Evolutionary conservation across 2,329 filamentous ascomycete genomes (phyloP), one percentile per base, ranked within the genome.

Genomic region (Clonostachys byssicola): DNA sequence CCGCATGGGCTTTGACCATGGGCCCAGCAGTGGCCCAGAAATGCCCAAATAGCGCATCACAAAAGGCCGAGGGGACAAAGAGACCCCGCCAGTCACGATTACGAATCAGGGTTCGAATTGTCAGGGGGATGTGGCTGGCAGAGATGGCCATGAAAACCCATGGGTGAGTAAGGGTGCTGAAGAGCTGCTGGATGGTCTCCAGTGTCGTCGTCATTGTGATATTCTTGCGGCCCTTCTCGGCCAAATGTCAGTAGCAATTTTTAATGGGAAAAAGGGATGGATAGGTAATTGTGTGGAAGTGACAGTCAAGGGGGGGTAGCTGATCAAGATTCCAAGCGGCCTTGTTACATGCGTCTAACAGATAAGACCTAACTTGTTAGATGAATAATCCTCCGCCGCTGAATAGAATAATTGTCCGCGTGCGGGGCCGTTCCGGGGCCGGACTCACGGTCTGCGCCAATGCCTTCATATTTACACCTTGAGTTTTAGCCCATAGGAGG

Each of bases 11-110:
- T 48, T 75, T 74, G 5, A 80, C 68, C 5, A 61, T 50, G 1
- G 82, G 80, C 0, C 81, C 81, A 41, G 72, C 70, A 46, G 58
- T 67, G 34, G 63, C 62, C 83, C 83, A 88, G 64, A 87, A 85
- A 39, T 65, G 63, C 45, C 72, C 73, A 63, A 87, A 88, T 77
- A 82, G 85, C 51, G 64, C 70, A 3, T 69, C 62, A 39, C 63
- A 67, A 46, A 82, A 66, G 18, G 57, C 58, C 3, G 63, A 58
- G 2, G 63, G 67, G 16, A 68, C 73, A 41, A 75, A 44, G 16
- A 80, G 63, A 6, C 67, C 60, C 47, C 49, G 34, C 47, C 64
- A 61, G 42, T 71, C 56, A 42, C 58, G 51, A 9, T 57, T 52
- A 33, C 54, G 53, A 42, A 77, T 13, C 34, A 83, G 66, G 12